These are phyloP conservation scores for Begonia loranthoides DNA, from an alignment of 306 rosid genomes.

Conservation along the genomic window DNA sequence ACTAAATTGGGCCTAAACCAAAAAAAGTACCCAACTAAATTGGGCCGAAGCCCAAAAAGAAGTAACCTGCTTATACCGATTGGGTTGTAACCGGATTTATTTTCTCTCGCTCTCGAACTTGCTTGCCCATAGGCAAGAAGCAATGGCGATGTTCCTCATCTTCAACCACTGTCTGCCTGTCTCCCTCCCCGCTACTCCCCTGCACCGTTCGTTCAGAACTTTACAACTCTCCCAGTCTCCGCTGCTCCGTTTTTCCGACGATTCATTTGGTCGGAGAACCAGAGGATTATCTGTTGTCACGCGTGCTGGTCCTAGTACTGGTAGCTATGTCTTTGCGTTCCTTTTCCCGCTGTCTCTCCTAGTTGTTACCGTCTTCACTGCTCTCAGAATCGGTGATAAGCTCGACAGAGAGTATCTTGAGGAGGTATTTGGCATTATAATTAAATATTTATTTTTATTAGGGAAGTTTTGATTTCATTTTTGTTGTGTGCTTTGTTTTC, in stretches of 20 bases:
- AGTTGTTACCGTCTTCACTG: constrained; percentile 40
- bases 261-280: constrained; percentile 3
- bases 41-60: too few species aligned
- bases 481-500: not conserved
- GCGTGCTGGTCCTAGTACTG: constrained; percentile 52
- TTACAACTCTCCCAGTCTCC: constrained; percentile 11
- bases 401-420: constrained; percentile 60
- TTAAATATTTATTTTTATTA: not conserved
- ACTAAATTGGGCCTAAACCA: too few species aligned
- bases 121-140: not conserved
- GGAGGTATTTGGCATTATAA: constrained; percentile 35
- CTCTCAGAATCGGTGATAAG: constrained; percentile 42
- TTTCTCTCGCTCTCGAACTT: too few species aligned
- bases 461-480: not conserved
- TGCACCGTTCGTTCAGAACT: constrained; percentile 13
- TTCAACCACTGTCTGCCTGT: constrained; percentile 20
- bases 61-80: too few species aligned
- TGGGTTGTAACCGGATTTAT: too few species aligned
- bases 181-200: constrained; percentile 4
- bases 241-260: constrained; percentile 8
- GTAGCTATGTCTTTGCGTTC: constrained; percentile 42
- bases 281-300: constrained; percentile 27
- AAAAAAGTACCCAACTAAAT: too few species aligned
- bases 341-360: constrained; percentile 55
- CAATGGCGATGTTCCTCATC: constrained; percentile 43